A percentile compares a stretch with the other conserved stretches of the same genome.
phyloP scores from a whole-genome alignment of 192 early-diverging fungal species.

The Entomortierella beljakovae region DNA sequence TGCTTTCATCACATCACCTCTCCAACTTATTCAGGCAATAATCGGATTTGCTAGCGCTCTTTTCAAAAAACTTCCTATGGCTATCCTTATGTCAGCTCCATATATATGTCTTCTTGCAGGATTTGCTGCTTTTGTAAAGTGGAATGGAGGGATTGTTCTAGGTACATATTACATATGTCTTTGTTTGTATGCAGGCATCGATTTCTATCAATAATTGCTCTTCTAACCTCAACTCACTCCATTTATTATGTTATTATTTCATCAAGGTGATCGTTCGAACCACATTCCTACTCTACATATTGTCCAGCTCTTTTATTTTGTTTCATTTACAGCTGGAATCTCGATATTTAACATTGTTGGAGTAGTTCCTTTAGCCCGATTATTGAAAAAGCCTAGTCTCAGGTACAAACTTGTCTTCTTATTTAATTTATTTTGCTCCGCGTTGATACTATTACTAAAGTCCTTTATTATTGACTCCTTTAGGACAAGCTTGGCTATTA shows the following conservation, averaged over 20 bases:
- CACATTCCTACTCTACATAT: conserved; percentile 84
- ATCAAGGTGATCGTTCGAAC: conserved; percentile 82
- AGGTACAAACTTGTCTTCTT: conserved; percentile 8
- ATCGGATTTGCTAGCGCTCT: conserved; percentile 28
- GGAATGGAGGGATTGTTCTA: conserved; percentile 88
- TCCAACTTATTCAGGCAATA: conserved; percentile 19
- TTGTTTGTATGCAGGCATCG: too few species aligned
- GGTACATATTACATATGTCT: too few species aligned
- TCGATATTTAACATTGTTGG: conserved; percentile 59
- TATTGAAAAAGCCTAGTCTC: conserved; percentile 19
- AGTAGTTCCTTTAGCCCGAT: conserved; percentile 39
- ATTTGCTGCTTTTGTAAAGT: conserved; percentile 78
- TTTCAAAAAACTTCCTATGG: conserved; percentile 10
- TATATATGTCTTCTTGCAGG: conserved; percentile 59
- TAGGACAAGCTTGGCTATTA: conserved; percentile 3
- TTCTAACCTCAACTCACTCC: too few species aligned
- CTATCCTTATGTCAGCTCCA: conserved; percentile 55
- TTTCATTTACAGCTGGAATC: conserved; percentile 65
- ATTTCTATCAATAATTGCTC: too few species aligned
- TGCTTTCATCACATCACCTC: conserved; percentile 15
- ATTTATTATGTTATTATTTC: neutral
- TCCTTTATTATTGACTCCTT: neutral
- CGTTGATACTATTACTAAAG: neutral
- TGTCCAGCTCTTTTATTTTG: conserved; percentile 91
- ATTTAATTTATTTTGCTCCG: conserved; percentile 11